Base-by-base conservation (phyloP, 495 filamentous ascomycete species). In the Daldinia vernicosa region DNA sequence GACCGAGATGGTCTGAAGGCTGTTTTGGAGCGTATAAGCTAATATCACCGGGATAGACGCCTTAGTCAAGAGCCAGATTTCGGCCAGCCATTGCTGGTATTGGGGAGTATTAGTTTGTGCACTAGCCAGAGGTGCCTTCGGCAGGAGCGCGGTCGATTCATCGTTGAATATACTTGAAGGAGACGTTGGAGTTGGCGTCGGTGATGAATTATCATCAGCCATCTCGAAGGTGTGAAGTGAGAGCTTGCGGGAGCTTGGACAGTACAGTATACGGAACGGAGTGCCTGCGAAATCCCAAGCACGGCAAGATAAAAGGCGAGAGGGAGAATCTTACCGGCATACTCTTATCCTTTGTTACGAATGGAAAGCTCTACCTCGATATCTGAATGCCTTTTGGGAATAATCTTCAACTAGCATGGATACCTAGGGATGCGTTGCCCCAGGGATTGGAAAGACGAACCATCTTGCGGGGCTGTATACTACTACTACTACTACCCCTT, bases 21-120 rank as follows among this genome's bases (percentile, higher is more conserved):
- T 94, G 77, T 94, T 97, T 75, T 97, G 94, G 6, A 97, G 85
- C 0, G 91, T 89, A 77, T 97, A 97, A 57, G 93, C 93, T 3
- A 97, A 78, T 72, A 97, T 95, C 3, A 97, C 92, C 0, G 94
- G 94, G 2, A 92, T 78, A 0, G 93, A 91, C 15, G 86, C 86
- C 69, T 86, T 89, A 12, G 92, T 78, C 22, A 97, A 82, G 17
- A 90, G 76, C 78, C 85, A 85, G 70, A 93, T 89, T 76, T 97
- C 94, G 1, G 79, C 69, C 9, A 92, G 75, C 61, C 81, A 82
- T 72, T 71, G 62, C 27, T 63, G 47, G 61, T 76, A 71, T 33
- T 45, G 39, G 7, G 68, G 72, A 5, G 32, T 15, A 15, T 66
- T 55, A 6, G 26, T 7, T 22, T 69, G 61, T 1, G 40, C n/a